Evolutionary conservation across 495 filamentous ascomycete genomes (phyloP).

Genomic region (Tuber indicum): DNA sequence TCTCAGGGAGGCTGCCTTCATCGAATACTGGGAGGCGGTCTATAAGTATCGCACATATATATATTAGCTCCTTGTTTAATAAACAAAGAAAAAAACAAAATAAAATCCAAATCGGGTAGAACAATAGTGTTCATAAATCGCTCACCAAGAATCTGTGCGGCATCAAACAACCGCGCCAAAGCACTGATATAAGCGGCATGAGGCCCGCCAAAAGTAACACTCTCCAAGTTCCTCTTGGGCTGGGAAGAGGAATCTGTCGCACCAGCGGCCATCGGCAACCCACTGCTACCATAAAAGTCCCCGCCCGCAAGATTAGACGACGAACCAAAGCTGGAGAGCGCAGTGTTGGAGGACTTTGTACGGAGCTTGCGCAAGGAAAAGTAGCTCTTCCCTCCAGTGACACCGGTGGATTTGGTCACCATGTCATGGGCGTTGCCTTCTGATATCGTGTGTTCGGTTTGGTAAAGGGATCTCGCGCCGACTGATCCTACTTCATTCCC

Average conservation of each 20-base stretch:
- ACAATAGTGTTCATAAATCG: conserved; percentile 24
- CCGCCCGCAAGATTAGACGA: conserved; percentile 26
- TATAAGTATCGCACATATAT: conserved; percentile 41
- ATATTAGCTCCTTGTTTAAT: background rate
- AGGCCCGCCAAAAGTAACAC: conserved; percentile 68
- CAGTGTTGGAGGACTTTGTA: conserved; percentile 66
- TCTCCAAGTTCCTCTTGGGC: conserved; percentile 61
- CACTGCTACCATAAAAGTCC: conserved; percentile 28
- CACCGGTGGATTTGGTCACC: conserved; percentile 41
- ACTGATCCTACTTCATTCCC: conserved; percentile 85
- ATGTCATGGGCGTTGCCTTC: conserved; percentile 35
- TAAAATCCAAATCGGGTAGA: conserved; percentile 7
- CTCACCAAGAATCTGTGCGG: conserved; percentile 87
- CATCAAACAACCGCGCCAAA: conserved; percentile 87
- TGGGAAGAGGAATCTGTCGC: conserved; percentile 41
- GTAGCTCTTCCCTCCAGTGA: conserved; percentile 43
- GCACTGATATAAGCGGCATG: conserved; percentile 86
- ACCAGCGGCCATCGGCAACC: conserved; percentile 31
- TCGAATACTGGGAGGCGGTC: conserved; percentile 96
- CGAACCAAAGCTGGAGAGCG: conserved; percentile 31
- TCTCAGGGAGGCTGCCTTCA: conserved; percentile 82
- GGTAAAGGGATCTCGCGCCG: conserved; percentile 47
- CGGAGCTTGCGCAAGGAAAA: conserved; percentile 81
- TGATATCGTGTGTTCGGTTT: conserved; percentile 33
- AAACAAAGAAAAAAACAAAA: conserved; percentile 4